Conservation (phyloP, 2,329 filamentous ascomycete genomes). For the Fragosphaeria purpurea region DNA sequence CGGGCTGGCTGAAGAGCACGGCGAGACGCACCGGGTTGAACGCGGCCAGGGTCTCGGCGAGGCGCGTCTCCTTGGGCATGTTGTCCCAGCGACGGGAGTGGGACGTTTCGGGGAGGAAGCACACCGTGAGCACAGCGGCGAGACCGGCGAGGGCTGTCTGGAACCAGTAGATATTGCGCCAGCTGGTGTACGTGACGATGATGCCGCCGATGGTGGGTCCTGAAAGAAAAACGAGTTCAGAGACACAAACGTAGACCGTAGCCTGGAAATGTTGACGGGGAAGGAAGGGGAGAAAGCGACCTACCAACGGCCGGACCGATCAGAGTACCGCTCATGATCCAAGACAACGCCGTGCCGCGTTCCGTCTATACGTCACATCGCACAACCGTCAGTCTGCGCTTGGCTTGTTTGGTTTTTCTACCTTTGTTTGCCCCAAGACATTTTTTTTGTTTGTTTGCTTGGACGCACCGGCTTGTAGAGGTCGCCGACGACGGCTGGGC, state of each 20-base stretch:
- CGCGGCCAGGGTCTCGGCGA: constrained; percentile 42
- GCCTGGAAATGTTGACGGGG: too few relatives aligned
- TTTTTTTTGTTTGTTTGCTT: too few relatives aligned
- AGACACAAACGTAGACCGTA: too few relatives aligned
- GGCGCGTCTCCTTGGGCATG: constrained; percentile 21
- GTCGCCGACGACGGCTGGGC: constrained; percentile 50
- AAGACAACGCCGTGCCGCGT: constrained; percentile 54
- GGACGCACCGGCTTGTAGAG: constrained; percentile 8
- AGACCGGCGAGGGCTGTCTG: constrained; percentile 51
- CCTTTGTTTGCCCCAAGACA: too few relatives aligned
- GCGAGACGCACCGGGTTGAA: constrained; percentile 49
- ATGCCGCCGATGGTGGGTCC: constrained; percentile 52
- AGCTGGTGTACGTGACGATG: constrained; percentile 54
- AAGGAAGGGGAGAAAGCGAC: not conserved
- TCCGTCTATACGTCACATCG: constrained; percentile 29
- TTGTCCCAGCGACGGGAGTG: constrained; percentile 19
- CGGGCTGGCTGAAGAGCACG: constrained; percentile 51
- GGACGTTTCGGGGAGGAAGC: constrained; percentile 58
- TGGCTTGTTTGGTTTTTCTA: too few relatives aligned
- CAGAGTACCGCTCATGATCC: constrained; percentile 55
- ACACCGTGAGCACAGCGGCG: constrained; percentile 42
- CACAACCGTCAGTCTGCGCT: too few relatives aligned
- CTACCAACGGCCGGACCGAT: constrained; percentile 51
- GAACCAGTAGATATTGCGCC: constrained; percentile 61
- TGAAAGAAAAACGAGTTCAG: not conserved